These are phyloP conservation scores for Paraphaeosphaeria minitans DNA, from an alignment of 2,329 filamentous ascomycete genomes.

Conservation along the genomic window DNA sequence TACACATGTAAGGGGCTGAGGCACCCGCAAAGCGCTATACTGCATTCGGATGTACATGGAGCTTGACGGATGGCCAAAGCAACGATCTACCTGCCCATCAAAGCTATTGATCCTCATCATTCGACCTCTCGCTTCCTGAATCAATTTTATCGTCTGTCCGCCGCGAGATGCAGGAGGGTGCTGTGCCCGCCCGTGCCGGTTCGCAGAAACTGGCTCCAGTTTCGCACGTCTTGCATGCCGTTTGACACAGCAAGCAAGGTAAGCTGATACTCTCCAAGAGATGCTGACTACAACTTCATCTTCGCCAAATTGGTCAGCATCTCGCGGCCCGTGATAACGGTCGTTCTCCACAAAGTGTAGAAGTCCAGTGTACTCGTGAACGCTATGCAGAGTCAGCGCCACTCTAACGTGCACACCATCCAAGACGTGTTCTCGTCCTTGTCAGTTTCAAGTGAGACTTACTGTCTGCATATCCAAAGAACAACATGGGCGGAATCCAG, in stretches of 20 bases:
- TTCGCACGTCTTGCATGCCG: background rate
- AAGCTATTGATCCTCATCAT: background rate
- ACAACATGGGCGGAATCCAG: slow-evolving; percentile 92
- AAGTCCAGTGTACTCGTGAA: slow-evolving; percentile 82
- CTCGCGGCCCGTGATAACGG: slow-evolving; percentile 72
- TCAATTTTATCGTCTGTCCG: background rate
- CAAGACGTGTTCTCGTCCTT: background rate
- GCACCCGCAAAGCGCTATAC: background rate
- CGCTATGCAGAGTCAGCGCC: slow-evolving; percentile 31
- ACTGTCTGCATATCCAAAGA: slow-evolving; percentile 83
- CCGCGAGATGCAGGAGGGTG: background rate
- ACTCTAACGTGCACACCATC: background rate
- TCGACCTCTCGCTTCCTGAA: background rate
- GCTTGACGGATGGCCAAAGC: background rate
- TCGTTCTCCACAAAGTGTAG: slow-evolving; percentile 82
- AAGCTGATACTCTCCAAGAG: background rate
- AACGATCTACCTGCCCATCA: background rate
- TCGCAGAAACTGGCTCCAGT: background rate
- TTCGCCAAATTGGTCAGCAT: slow-evolving; percentile 72
- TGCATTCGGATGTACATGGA: background rate
- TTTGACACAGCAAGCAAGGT: background rate
- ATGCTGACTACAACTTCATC: slow-evolving; percentile 6
- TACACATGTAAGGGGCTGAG: slow-evolving; percentile 5
- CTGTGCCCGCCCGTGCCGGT: background rate
- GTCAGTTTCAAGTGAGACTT: slow-evolving; percentile 14